phyloP scores from a whole-genome alignment of 2,329 filamentous ascomycete genomes.

The Chrysoporthe puriensis region DNA sequence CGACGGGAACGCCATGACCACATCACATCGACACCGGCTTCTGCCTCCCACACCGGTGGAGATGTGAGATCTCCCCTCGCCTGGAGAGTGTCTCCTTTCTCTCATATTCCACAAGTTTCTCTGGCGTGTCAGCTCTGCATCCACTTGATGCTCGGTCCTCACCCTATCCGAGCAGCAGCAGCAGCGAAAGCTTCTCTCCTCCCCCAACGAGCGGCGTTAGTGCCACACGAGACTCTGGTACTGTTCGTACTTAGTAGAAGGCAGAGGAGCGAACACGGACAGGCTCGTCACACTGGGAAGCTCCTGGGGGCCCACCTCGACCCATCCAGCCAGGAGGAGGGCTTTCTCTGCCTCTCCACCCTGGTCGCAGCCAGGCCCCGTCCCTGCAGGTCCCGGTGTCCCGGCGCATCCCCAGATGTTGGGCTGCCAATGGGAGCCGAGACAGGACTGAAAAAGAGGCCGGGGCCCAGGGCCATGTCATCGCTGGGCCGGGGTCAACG shows the following conservation, averaged over 20 bases:
- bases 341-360: background rate
- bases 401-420: conserved; percentile 4
- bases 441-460: background rate
- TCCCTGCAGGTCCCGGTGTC: background rate
- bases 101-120: background rate
- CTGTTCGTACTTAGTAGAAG: too few species aligned
- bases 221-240: too few species aligned
- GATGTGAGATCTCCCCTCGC: background rate
- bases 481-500: background rate
- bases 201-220: background rate
- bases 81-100: background rate
- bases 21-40: too few species aligned
- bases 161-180: background rate
- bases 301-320: background rate
- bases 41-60: too few species aligned
- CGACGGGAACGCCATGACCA: too few species aligned
- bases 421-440: conserved; percentile 10
- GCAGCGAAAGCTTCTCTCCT: background rate
- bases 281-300: too few species aligned
- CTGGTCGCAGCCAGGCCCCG: background rate
- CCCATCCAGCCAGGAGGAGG: background rate
- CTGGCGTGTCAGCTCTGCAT: background rate
- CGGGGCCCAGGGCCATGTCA: background rate
- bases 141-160: background rate
- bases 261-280: too few species aligned